Evolutionary conservation across 2,329 filamentous ascomycete genomes (phyloP).

Genomic region (Alternaria triticimaculans): DNA sequence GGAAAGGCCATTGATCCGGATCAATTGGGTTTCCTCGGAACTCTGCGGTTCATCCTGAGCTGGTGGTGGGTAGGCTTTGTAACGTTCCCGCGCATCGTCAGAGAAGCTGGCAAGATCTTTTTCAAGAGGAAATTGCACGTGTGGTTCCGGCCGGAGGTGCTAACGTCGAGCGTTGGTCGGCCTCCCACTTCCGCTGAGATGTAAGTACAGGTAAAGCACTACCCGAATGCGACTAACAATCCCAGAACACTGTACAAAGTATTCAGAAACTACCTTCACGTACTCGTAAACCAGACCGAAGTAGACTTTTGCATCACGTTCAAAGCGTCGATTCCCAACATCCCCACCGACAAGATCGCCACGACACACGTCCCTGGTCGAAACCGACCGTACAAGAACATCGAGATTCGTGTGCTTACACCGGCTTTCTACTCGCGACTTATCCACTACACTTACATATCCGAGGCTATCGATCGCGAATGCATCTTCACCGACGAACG

Average conservation of each 20-base stretch:
- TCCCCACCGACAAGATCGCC: slow-evolving; percentile 22
- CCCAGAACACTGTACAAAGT: slow-evolving; percentile 44
- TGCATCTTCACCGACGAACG: slow-evolving; percentile 58
- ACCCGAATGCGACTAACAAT: slow-evolving; percentile 12
- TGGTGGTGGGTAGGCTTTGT: slow-evolving; percentile 74
- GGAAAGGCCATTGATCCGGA: slow-evolving; percentile 59
- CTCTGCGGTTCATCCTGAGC: slow-evolving; percentile 55
- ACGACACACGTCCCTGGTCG: slow-evolving; percentile 26
- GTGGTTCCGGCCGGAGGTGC: slow-evolving; percentile 70
- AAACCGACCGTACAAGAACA: slow-evolving; percentile 35
- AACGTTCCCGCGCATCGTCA: slow-evolving; percentile 70
- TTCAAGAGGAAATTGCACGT: slow-evolving; percentile 65
- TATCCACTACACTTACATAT: slow-evolving; percentile 66
- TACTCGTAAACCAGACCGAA: slow-evolving; percentile 58
- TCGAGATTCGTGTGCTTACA: slow-evolving; percentile 67
- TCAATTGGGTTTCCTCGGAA: slow-evolving; percentile 53
- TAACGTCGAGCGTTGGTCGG: slow-evolving; percentile 62
- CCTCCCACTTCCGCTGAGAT: slow-evolving; percentile 60
- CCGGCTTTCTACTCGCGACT: slow-evolving; percentile 73
- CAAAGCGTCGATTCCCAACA: slow-evolving; percentile 55
- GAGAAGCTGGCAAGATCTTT: slow-evolving; percentile 65
- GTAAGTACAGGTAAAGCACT: slow-evolving; percentile 19
- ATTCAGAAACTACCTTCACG: slow-evolving; percentile 49
- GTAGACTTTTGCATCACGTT: slow-evolving; percentile 61
- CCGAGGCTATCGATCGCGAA: slow-evolving; percentile 68